These are phyloP conservation scores for Houttuynia cordata DNA, from an alignment of 164 flowering plant genomes.

Conservation along the genomic window DNA sequence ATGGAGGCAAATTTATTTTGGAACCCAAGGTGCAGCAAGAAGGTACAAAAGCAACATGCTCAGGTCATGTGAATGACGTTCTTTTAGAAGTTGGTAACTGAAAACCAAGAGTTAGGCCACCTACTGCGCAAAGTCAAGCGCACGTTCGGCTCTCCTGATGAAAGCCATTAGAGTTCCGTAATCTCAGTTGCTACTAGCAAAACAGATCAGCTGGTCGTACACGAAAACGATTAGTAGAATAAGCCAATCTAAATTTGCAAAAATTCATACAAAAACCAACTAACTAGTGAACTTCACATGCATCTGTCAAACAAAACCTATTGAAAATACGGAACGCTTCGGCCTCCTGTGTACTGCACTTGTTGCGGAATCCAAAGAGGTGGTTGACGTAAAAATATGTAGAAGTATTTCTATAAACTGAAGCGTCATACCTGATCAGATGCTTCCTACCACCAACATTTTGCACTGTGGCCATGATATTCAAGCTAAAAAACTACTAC, in stretches of 20 bases:
- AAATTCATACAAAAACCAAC: no score
- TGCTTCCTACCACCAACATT: not conserved
- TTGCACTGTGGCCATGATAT: not conserved
- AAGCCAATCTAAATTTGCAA: no score
- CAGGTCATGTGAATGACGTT: not conserved
- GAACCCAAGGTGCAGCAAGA: no score
- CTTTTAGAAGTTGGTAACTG: not conserved
- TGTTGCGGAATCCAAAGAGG: constrained; percentile 1
- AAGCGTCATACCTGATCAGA: not conserved
- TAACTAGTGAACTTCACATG: not conserved
- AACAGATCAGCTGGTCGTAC: no score
- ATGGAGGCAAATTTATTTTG: no score
- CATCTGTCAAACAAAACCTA: not conserved
- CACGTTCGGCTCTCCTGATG: not conserved
- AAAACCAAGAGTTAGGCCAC: not conserved
- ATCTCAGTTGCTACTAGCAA: not conserved
- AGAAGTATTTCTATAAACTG: not conserved
- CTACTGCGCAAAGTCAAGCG: not conserved
- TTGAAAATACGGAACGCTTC: not conserved
- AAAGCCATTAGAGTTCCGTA: not conserved
- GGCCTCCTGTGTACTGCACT: not conserved
- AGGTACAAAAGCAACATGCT: not conserved
- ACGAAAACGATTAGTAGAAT: no score
- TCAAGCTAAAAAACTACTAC: not conserved
- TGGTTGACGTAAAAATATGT: not conserved